Conservation (phyloP, 768 basidiomycete species). For the Auricularia cornea region DNA sequence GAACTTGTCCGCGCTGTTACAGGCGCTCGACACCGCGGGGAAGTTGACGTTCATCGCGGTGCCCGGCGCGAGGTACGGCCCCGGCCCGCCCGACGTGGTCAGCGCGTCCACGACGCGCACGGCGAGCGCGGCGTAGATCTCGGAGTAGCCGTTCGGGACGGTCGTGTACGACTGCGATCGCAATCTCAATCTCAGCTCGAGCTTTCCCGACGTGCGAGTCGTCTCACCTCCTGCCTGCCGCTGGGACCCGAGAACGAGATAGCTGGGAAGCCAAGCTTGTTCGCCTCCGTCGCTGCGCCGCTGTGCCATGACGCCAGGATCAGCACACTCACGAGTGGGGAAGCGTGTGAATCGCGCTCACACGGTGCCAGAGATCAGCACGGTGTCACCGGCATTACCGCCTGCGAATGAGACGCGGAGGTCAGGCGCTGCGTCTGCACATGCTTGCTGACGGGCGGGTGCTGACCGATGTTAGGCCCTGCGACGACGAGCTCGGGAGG, state of each 20-base stretch:
- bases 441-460: background rate
- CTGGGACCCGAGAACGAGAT: constrained; percentile 39
- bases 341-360: too few relatives aligned
- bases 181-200: too few relatives aligned
- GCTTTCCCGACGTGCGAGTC: too few relatives aligned
- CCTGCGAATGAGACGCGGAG: too few relatives aligned
- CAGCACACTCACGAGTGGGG: constrained; percentile 3
- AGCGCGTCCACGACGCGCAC: constrained; percentile 30
- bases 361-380: too few relatives aligned
- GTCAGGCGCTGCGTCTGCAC: too few relatives aligned
- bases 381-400: too few relatives aligned
- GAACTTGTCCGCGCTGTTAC: constrained; percentile 30
- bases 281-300: constrained; percentile 42
- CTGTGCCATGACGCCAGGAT: constrained; percentile 17
- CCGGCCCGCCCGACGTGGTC: constrained; percentile 16
- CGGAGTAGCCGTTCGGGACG: constrained; percentile 26
- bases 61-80: constrained; percentile 32
- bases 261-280: constrained; percentile 40
- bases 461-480: constrained; percentile 35
- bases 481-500: constrained; percentile 38
- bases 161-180: constrained; percentile 36
- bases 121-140: constrained; percentile 36
- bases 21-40: constrained; percentile 26
- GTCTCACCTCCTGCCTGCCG: constrained; percentile 27
- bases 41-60: constrained; percentile 46